Conservation (phyloP, 1,139 yeast species). For the Keqinozyma sinolaborantium region DNA sequence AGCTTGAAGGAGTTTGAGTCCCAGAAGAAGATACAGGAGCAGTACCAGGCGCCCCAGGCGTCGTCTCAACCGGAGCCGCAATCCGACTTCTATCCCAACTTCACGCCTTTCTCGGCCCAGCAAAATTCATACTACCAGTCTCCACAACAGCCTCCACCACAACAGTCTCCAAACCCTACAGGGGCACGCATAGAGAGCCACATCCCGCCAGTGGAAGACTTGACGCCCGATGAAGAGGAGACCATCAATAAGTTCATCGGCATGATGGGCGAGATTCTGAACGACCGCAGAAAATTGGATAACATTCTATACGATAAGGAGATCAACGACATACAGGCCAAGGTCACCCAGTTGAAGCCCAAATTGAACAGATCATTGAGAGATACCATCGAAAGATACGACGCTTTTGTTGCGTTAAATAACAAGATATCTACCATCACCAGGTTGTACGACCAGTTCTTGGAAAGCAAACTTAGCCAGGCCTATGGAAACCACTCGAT, state of each 20-base stretch:
- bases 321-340: conserved; percentile 61
- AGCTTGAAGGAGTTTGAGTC: conserved; percentile 70
- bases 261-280: conserved; percentile 52
- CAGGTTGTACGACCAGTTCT: conserved; percentile 70
- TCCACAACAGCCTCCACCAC: conserved; percentile 5
- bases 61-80: conserved; percentile 14
- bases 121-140: conserved; percentile 2
- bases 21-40: conserved; percentile 22
- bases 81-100: conserved; percentile 30
- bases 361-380: conserved; percentile 67
- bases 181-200: conserved; percentile 5
- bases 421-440: conserved; percentile 78
- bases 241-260: conserved; percentile 69
- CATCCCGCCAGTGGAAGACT: conserved; percentile 20
- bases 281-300: conserved; percentile 45
- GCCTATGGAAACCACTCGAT: conserved; percentile 40
- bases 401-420: conserved; percentile 70
- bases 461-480: conserved; percentile 61
- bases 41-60: conserved; percentile 10
- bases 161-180: conserved; percentile 11
- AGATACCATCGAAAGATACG: conserved; percentile 64
- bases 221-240: conserved; percentile 62
- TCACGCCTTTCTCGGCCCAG: conserved; percentile 10
- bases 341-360: conserved; percentile 67
- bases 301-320: conserved; percentile 58